A percentile compares a stretch with the other conserved stretches of the same genome.
These are phyloP conservation scores for Wallemia ichthyophaga DNA, from an alignment of 1,284 basidiomycete species.

Conservation along the genomic window DNA sequence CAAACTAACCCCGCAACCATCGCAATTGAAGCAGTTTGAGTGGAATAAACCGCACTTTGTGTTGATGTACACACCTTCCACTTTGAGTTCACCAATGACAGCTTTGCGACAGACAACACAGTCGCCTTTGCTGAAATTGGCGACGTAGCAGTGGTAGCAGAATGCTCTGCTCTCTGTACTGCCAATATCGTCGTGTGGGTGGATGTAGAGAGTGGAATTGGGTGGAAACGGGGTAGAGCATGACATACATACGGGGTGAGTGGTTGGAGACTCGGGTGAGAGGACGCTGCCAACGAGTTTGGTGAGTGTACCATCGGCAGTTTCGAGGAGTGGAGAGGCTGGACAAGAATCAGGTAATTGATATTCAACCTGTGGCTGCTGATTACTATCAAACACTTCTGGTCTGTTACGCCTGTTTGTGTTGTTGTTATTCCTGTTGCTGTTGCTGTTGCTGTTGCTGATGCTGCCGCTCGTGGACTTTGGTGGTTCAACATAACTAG, in stretches of 20 bases:
- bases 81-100: conserved; percentile 31
- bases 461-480: too few relatives aligned
- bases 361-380: too few relatives aligned
- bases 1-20: conserved; percentile 35
- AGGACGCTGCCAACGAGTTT: background rate
- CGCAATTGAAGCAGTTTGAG: conserved; percentile 39
- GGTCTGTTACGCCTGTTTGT: too few relatives aligned
- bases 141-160: conserved; percentile 34
- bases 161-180: conserved; percentile 9
- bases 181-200: background rate
- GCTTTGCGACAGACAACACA: conserved; percentile 33
- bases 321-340: background rate
- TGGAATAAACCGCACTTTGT: conserved; percentile 39
- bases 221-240: background rate
- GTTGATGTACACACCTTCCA: conserved; percentile 42
- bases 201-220: background rate
- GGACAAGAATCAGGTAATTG: background rate
- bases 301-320: background rate
- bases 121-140: conserved; percentile 35
- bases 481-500: background rate
- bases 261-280: background rate
- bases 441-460: too few relatives aligned
- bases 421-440: too few relatives aligned
- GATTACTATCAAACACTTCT: too few relatives aligned
- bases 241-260: background rate